Evolutionary conservation across 1,139 yeast species (phyloP).

Genomic region (Wickerhamomyces sp.): DNA sequence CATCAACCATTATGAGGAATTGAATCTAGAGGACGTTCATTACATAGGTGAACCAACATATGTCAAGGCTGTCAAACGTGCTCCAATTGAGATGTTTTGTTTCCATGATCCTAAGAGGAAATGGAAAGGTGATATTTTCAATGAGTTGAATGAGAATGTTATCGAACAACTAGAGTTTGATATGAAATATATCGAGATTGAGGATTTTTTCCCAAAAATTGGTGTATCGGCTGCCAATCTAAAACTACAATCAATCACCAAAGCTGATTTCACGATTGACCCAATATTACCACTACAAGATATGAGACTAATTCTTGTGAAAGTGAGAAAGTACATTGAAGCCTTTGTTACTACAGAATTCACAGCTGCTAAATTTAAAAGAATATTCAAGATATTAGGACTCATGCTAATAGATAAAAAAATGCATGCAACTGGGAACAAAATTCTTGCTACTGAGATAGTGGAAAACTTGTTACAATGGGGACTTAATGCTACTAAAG

Average conservation of each 20-base stretch:
- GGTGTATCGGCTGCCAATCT: slow-evolving; percentile 7
- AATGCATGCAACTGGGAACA: slow-evolving; percentile 2
- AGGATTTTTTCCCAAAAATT: slow-evolving; percentile 6
- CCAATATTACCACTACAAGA: slow-evolving; percentile 6
- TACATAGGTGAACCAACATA: slow-evolving; percentile 6
- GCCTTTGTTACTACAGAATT: slow-evolving; percentile 4
- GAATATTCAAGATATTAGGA: slow-evolving; percentile 9
- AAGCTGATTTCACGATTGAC: slow-evolving; percentile 7
- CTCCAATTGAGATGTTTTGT: slow-evolving; percentile 2
- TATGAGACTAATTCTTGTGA: slow-evolving; percentile 1
- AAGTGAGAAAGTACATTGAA: slow-evolving; percentile 7
- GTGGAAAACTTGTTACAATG: slow-evolving; percentile 3
- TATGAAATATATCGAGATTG: background rate
- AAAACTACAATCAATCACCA: background rate
- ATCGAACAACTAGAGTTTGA: background rate
- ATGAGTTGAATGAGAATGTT: slow-evolving; percentile 1
- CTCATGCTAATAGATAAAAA: slow-evolving; percentile 16
- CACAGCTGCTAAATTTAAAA: background rate
- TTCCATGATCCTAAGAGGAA: background rate
- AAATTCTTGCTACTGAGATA: background rate
- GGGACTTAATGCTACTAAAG: background rate
- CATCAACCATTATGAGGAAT: slow-evolving; percentile 1
- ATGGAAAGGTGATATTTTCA: slow-evolving; percentile 8
- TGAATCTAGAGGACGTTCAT: slow-evolving; percentile 14
- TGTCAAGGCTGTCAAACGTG: background rate